Base-by-base conservation (phyloP, 805 yeast genomes). In the Ogataea haglerorum region DNA sequence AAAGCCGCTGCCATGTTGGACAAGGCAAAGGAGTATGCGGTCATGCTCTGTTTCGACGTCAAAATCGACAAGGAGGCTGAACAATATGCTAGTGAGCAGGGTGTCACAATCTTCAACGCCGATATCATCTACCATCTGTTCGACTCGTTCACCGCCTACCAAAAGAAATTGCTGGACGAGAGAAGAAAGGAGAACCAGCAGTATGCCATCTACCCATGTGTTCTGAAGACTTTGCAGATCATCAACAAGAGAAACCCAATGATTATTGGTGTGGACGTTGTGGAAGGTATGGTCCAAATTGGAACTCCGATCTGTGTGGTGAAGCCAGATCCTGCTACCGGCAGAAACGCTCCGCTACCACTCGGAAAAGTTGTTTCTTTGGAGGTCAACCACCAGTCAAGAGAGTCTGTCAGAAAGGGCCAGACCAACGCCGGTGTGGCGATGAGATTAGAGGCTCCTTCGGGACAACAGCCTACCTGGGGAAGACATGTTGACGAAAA, bases 31-130 rank as follows among this genome's bases (percentile, higher is more conserved):
- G 97, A 91, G 63, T 82, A 64, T 53, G 99, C 99, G 2, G 85
- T 91, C n/a, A 91, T 93, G 99, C 73, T 93, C 51, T 91, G 98
- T 77, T 93, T 93, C 68, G 99, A 93, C 74, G 99, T 93, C 42
- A 88, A 85, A 68, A 73, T 93, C 42, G 99, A 93, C 66, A 91
- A 86, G 65, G 99, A 93, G 66, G 99, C 99, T 37, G 97, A 93
- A 67, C 97, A 88, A 58, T 93, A 90, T 53, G 99, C 99, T 35
- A 84, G 78, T 47, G 97, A 93, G 64, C 91, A 91, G 58, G 86
- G 90, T 47, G 76, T 93, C 60, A 85, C 80, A 65, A 83, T 93
- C 51, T 93, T 93, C 80, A 85, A 85, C 58, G 99, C 99, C 33
- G 97, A 93, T 58, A 80, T 93, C 64, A 93, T 93, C 59, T 93